These are phyloP conservation scores for Botrytis elliptica DNA, from an alignment of 2,329 filamentous ascomycete species.

Conservation along the genomic window DNA sequence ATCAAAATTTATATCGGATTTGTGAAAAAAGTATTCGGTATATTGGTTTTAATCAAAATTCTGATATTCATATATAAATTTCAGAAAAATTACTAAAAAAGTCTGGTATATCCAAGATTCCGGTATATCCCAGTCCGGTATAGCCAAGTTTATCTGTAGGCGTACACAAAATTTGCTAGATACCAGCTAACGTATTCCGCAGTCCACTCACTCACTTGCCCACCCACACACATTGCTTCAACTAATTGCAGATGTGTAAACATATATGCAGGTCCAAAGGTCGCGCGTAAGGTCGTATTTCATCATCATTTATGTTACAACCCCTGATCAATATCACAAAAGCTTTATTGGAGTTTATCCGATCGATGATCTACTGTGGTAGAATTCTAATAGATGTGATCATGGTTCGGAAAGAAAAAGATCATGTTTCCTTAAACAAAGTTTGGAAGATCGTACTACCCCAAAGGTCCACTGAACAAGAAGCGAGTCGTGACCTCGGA, in stretches of 20 bases:
- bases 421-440: not conserved
- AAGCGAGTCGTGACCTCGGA: not conserved
- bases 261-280: conserved; percentile 8
- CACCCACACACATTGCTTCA: not conserved
- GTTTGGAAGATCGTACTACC: not conserved
- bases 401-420: not conserved
- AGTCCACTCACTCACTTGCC: not conserved
- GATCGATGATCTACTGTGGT: not conserved
- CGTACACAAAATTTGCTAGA: not conserved
- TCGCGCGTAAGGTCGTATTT: conserved; percentile 2
- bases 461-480: not conserved
- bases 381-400: not conserved
- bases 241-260: not conserved
- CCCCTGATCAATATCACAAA: conserved; percentile 1
- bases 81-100: too few relatives aligned
- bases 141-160: too few relatives aligned
- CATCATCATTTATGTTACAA: not conserved
- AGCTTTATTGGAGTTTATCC: not conserved
- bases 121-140: too few relatives aligned
- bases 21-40: too few relatives aligned
- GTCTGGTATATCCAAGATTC: too few relatives aligned
- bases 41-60: too few relatives aligned
- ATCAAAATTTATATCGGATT: too few relatives aligned
- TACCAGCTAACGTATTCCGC: not conserved
- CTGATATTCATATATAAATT: too few relatives aligned